phyloP scores from a whole-genome alignment of 495 filamentous ascomycete genomes.

The Penicillium argentinense region DNA sequence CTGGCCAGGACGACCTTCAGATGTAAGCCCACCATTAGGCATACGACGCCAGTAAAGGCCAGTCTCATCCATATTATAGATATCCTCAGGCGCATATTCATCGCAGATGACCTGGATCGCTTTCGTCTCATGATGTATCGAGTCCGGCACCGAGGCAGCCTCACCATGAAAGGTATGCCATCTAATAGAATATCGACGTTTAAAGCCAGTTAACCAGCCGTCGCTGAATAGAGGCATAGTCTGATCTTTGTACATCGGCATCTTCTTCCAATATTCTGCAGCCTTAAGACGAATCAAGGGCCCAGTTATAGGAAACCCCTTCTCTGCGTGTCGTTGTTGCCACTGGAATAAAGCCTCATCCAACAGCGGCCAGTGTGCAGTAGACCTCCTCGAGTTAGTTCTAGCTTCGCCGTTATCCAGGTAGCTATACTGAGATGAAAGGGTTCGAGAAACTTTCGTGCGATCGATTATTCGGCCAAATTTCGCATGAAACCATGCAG shows the following conservation, averaged over 20 bases:
- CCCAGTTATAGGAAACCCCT: slow-evolving; percentile 3
- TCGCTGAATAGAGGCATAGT: slow-evolving; percentile 4
- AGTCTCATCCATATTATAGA: slow-evolving; percentile 15
- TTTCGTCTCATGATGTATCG: slow-evolving; percentile 8
- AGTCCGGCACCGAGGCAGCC: slow-evolving; percentile 10
- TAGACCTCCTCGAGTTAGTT: not conserved
- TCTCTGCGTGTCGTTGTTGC: slow-evolving; percentile 1
- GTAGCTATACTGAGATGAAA: slow-evolving; percentile 1
- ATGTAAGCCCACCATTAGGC: slow-evolving; percentile 10
- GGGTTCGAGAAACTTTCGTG: not conserved
- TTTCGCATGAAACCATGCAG: too few relatives aligned
- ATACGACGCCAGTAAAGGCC: slow-evolving; percentile 10
- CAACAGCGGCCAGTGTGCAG: slow-evolving; percentile 3
- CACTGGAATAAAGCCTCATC: slow-evolving; percentile 5
- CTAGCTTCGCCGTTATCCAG: not conserved
- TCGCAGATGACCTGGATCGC: slow-evolving; percentile 4
- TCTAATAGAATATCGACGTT: slow-evolving; percentile 4
- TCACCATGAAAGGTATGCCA: slow-evolving; percentile 12
- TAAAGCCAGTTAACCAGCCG: slow-evolving; percentile 6
- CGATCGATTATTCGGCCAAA: not conserved
- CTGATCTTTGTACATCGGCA: slow-evolving; percentile 7
- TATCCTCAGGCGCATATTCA: slow-evolving; percentile 8
- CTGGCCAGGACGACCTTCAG: not conserved
- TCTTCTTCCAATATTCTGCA: slow-evolving; percentile 9
- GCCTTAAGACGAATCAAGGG: slow-evolving; percentile 8